Base-by-base conservation (phyloP, 805 yeast genomes). In the Wickerhamiella alocasiicola region DNA sequence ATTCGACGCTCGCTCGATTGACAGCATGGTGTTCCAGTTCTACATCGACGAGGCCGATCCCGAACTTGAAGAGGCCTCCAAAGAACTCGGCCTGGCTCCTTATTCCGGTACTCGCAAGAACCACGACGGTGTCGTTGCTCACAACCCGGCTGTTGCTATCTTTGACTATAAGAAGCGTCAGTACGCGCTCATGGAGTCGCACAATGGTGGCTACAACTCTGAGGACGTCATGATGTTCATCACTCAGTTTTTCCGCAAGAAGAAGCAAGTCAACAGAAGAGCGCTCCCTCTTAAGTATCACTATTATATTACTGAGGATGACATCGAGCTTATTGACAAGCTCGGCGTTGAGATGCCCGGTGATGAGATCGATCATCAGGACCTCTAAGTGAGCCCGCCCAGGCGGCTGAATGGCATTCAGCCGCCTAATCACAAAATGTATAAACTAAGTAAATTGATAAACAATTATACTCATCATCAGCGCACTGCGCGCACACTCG, bases 241-340 rank as follows among this genome's bases (percentile, higher is more conserved):
- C 9, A 26, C 17, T 15, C 40, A 23, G 17, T 40, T 19, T 12
- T 19, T 28, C 19, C 18, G 23, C 23, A 29, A 43, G 9, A 46
- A 49, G 36, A 38, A 45, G 35, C 17, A 23, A 11, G 17, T 30
- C 30, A 36, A 36, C 31, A 25, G 20, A 13, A 11, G 23, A 21
- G 17, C 20, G 18, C 16, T 31, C 13, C 53, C 55, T 3, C 38
- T 39, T 29, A 42, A 45, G 41, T 49, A 41, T 34, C 31, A 37
- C 23, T 45, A 42, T 44, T 48, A 47, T 49, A 40, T 51, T 7
- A 46, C 52, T 23, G 41, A 40, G 24, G 47, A 35, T 17, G 55
- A 49, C 25, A 44, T 49, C 15, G 47, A 46, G 37, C 24, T 26
- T 11, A 23, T 44, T 34, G 47, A 39, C 23, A 36, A 41, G 31